Evolutionary conservation across 1,284 basidiomycete genomes (phyloP), one percentile per base, ranked within the genome.

Genomic region (Caloboletus inedulis): DNA sequence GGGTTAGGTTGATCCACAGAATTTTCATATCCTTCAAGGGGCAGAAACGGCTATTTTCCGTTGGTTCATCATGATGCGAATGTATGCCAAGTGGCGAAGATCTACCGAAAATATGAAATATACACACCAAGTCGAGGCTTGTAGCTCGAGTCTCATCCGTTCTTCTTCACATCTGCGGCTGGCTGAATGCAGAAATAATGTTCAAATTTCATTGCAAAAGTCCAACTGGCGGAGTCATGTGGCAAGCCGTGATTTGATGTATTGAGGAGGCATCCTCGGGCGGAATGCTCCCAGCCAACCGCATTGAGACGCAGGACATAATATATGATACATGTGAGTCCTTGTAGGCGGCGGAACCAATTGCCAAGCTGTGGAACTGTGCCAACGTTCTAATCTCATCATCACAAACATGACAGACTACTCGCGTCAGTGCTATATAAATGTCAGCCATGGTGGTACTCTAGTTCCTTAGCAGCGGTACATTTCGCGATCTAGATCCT

Each of bases 311-410:
- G n/a, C 19, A 43, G 30, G 36, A 34, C n/a, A 43, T 47, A 31
- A 60, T 60, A 46, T 29, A 53, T 62, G 58, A 65, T 43, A 50
- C 57, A 51, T 52, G 63, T n/a, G 43, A 53, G 44, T 37, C 1
- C n/a, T 35, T 31, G 47, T 52, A 52, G 50, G 43, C 43, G 41
- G 29, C 58, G 55, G 44, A 33, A 9, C 23, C 50, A 49, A 44
- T 53, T 53, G 43, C 56, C 66, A 65, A 43, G 65, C 64, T 65
- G 64, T 65, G 43, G 21, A 40, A 19, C 33, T 45, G 40, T 16
- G 33, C 40, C 29, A 21, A n/a, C 27, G 19, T 31, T 30, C 41
- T 40, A 37, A 42, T 43, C 27, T 40, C 47, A 25, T 33, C 36
- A 10, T 52, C 34, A 37, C 33, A 12, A 27, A 21, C 18, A 30